phyloP scores from a whole-genome alignment of 1,284 basidiomycete genomes.

The Leccinum subrobustum region DNA sequence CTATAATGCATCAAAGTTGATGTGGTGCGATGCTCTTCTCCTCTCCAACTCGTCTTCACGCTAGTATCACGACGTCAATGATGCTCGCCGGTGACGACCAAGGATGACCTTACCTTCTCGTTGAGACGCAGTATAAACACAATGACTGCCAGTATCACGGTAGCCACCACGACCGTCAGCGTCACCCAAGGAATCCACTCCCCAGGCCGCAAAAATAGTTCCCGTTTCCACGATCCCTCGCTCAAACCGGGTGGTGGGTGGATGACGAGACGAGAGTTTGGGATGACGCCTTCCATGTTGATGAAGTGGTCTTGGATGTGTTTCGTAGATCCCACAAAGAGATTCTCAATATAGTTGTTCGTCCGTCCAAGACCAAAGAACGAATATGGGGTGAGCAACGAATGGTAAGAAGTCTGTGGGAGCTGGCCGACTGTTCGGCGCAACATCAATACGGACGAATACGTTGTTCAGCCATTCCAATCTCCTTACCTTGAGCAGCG shows the following conservation, averaged over 20 bases:
- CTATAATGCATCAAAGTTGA: conserved; percentile 94
- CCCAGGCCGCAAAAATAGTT: conserved; percentile 91
- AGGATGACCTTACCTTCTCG: conserved; percentile 69
- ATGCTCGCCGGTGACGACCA: conserved; percentile 2
- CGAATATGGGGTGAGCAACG: conserved; percentile 88
- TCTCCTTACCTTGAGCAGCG: conserved; percentile 76
- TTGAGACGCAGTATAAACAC: conserved; percentile 88
- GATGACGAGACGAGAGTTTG: conserved; percentile 97
- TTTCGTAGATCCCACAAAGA: conserved; percentile 88
- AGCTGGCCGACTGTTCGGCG: conserved; percentile 80
- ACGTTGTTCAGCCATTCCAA: not conserved
- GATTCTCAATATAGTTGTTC: conserved; percentile 99
- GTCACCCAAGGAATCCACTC: conserved; percentile 99
- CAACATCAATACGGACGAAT: conserved; percentile 6
- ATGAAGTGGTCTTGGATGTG: conserved; percentile 72
- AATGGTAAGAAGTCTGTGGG: conserved; percentile 88
- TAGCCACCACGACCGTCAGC: conserved; percentile 76
- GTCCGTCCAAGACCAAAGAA: conserved; percentile 97
- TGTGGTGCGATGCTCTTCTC: conserved; percentile 84
- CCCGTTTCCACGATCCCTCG: conserved; percentile 75
- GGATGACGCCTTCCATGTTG: conserved; percentile 94
- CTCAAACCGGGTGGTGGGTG: conserved; percentile 63
- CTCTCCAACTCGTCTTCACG: conserved; percentile 92
- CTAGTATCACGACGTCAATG: conserved; percentile 38
- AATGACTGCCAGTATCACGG: conserved; percentile 73